Evolutionary conservation across 306 rosid species (phyloP), one percentile per base, ranked within the genome.

Genomic region (Vicia sativa): DNA sequence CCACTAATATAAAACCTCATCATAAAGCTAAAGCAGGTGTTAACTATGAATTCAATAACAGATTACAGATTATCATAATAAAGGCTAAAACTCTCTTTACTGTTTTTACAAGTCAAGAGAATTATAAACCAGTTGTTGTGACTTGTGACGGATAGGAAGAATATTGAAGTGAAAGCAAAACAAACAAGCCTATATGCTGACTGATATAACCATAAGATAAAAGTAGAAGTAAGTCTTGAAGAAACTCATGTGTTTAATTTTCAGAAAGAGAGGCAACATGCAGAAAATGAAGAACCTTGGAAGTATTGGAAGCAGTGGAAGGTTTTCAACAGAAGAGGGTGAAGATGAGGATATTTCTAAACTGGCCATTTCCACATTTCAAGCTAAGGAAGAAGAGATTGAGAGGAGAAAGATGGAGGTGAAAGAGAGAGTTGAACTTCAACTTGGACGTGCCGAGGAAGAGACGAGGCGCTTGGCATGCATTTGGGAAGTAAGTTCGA

Each of bases 391-490:
- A 78, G 96, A 92, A 72, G 96, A 85, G 88, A 92, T 90, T 31
- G 96, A 92, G 86, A 93, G 85, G 84, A 90, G 52, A 78, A 93
- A 90, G 70, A 80, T 83, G 86, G 95, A 88, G 49, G 95, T 93
- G 21, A 93, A 68, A 63, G 95, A 93, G 82, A 93, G 77, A 63
- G 96, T 93, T 64, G 90, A 88, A 38, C 83, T 82, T 52, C 97
- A 88, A 37, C 82, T 93, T 44, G 87, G 90, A 21, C 93, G 96
- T 15, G 98, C 96, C 1, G 96, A 90, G 75, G 90, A 88, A 78
- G 97, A 88, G 80, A 80, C 96, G 0, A 85, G 74, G 80, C 97
- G 98, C 66, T 79, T 93, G 44, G 73, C 96, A 26, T 86, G 79
- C 55, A 90, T 90, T 77, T 93, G 95, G 97, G 97, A 90, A 72